Conservation (phyloP, 371 early-diverging fungal species). For the Parasitella parasitica region DNA sequence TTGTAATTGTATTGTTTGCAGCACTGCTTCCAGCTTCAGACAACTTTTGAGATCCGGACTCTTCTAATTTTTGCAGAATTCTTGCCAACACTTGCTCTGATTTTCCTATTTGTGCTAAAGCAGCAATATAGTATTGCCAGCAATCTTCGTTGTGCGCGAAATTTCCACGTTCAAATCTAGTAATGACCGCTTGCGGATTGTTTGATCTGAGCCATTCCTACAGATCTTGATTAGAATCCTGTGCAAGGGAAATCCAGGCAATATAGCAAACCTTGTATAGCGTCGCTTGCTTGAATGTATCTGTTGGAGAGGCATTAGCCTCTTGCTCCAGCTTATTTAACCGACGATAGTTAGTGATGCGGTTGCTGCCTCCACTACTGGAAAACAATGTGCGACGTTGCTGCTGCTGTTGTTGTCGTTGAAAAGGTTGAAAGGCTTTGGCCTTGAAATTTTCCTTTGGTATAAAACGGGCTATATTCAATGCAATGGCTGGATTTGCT, state of each 20-base stretch:
- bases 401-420: no score
- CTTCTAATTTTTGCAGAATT: conserved; percentile 62
- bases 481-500: conserved; percentile 6
- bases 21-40: background rate
- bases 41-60: conserved; percentile 25
- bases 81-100: conserved; percentile 66
- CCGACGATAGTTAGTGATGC: conserved; percentile 19
- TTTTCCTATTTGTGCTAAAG: conserved; percentile 65
- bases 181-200: conserved; percentile 62
- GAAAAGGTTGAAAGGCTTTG: background rate
- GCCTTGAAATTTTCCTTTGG: background rate
- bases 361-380: conserved; percentile 4
- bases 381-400: conserved; percentile 20
- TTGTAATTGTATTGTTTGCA: conserved; percentile 3
- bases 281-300: conserved; percentile 65
- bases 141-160: conserved; percentile 66
- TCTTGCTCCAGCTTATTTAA: conserved; percentile 59
- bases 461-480: conserved; percentile 2
- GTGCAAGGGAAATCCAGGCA: background rate
- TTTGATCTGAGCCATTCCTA: conserved; percentile 69
- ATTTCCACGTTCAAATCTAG: conserved; percentile 71
- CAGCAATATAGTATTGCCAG: conserved; percentile 69
- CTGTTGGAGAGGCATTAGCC: conserved; percentile 64
- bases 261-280: conserved; percentile 62
- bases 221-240: background rate